These are phyloP conservation scores for Mrakia gelida DNA, from an alignment of 768 basidiomycete species.

Conservation along the genomic window DNA sequence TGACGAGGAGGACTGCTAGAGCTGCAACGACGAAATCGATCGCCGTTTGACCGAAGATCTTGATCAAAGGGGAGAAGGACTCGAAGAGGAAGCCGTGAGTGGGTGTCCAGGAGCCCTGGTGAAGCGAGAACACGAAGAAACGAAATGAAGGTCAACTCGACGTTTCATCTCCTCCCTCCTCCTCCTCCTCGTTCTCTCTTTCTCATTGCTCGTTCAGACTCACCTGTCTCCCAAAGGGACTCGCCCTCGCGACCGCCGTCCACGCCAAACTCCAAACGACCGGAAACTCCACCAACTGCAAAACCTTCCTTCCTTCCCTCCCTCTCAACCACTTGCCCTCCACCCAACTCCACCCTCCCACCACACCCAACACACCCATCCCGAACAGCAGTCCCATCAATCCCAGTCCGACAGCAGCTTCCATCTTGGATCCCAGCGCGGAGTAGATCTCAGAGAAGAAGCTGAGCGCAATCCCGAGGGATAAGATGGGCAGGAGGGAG, in stretches of 20 bases:
- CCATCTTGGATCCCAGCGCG: neutral
- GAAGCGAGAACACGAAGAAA: neutral
- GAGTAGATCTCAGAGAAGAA: neutral
- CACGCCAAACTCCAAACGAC: neutral
- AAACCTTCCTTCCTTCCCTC: neutral
- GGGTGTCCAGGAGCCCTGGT: constrained; percentile 20
- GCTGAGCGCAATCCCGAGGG: neutral
- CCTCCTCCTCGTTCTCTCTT: too few species aligned
- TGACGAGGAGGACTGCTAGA: neutral
- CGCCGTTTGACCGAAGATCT: neutral
- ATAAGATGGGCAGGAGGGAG: neutral
- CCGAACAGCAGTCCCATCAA: neutral
- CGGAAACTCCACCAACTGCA: neutral
- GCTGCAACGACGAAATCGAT: constrained; percentile 11
- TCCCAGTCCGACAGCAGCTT: neutral
- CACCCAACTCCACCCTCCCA: neutral
- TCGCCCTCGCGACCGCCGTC: neutral
- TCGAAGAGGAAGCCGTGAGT: constrained; percentile 19
- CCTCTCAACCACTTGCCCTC: neutral
- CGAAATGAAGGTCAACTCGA: neutral
- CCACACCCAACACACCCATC: neutral
- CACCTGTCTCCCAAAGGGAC: constrained; percentile 9
- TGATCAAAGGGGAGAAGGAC: neutral
- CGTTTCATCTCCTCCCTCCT: neutral
- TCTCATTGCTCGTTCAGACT: neutral